Evolutionary conservation across 805 yeast species (phyloP).

Genomic region (Yamadazyma kitorensis): DNA sequence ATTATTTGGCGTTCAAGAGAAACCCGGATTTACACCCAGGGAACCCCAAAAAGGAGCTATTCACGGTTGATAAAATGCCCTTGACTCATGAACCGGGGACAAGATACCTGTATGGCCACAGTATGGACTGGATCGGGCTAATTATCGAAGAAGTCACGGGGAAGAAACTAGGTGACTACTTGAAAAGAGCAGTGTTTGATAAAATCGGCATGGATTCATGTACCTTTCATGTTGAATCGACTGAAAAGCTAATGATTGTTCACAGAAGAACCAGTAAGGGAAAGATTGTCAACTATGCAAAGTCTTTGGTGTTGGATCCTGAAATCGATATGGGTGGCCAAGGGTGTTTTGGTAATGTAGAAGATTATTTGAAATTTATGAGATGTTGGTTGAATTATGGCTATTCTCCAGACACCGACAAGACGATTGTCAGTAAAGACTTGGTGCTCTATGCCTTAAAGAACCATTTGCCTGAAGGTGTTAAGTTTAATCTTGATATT

Average conservation of each 20-base stretch:
- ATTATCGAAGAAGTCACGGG: slow-evolving; percentile 34
- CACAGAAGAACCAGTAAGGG: slow-evolving; percentile 18
- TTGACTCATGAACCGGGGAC: slow-evolving; percentile 38
- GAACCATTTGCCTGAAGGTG: slow-evolving; percentile 31
- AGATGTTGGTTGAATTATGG: slow-evolving; percentile 41
- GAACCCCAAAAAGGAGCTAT: slow-evolving; percentile 22
- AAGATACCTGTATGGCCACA: slow-evolving; percentile 35
- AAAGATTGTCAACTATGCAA: slow-evolving; percentile 2
- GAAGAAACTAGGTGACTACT: slow-evolving; percentile 27
- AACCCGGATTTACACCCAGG: slow-evolving; percentile 7
- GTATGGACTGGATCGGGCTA: slow-evolving; percentile 38
- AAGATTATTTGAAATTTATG: slow-evolving; percentile 37
- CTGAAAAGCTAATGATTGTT: slow-evolving; percentile 13
- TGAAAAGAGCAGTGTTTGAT: slow-evolving; percentile 28
- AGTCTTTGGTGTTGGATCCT: slow-evolving; percentile 17
- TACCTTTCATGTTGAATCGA: slow-evolving; percentile 20
- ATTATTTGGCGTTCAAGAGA: slow-evolving; percentile 12
- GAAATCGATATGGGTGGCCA: slow-evolving; percentile 43
- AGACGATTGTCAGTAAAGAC: slow-evolving; percentile 22
- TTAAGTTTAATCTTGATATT: slow-evolving; percentile 16
- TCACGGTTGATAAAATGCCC: slow-evolving; percentile 25
- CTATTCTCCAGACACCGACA: slow-evolving; percentile 34
- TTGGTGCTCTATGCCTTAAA: slow-evolving; percentile 30
- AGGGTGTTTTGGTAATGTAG: slow-evolving; percentile 36
- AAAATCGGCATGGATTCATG: slow-evolving; percentile 33